Percentiles rank a stretch among this genome's conserved stretches.
Conservation (phyloP, 495 filamentous ascomycete genomes). For the Xylaria palmicola region DNA sequence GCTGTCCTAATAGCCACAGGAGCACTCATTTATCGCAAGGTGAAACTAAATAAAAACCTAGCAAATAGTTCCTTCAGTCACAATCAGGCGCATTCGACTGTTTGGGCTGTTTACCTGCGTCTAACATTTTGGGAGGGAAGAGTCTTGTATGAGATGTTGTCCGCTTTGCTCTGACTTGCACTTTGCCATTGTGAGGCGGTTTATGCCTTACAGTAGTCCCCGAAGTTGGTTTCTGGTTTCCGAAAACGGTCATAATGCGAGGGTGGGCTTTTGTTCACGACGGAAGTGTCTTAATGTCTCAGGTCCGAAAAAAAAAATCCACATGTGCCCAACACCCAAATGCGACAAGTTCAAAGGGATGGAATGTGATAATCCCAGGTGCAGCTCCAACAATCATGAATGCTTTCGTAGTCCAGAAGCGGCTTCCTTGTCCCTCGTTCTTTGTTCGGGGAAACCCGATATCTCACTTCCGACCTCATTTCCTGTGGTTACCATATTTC, state of each 20-base stretch:
- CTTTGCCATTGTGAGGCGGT: background rate
- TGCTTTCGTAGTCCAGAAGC: slow-evolving; percentile 1
- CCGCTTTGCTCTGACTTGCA: background rate
- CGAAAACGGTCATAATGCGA: slow-evolving; percentile 6
- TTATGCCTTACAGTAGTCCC: background rate
- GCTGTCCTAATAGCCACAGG: no score
- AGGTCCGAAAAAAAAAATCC: background rate
- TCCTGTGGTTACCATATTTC: slow-evolving; percentile 7
- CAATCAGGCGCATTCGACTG: no score
- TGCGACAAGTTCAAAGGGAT: background rate
- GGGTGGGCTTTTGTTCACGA: slow-evolving; percentile 11
- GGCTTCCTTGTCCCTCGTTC: background rate
- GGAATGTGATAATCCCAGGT: background rate
- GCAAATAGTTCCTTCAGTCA: no score
- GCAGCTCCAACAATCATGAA: background rate
- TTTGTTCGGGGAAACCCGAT: slow-evolving; percentile 8
- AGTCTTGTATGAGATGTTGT: no score
- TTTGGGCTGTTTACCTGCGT: no score
- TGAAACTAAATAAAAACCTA: no score
- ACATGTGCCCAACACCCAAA: background rate
- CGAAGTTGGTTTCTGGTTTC: background rate
- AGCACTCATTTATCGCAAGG: no score
- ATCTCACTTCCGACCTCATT: slow-evolving; percentile 6
- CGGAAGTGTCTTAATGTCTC: background rate
- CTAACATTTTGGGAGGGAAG: no score